Conservation (phyloP, 345 rosid genomes). For the Syzygium aqueum region DNA sequence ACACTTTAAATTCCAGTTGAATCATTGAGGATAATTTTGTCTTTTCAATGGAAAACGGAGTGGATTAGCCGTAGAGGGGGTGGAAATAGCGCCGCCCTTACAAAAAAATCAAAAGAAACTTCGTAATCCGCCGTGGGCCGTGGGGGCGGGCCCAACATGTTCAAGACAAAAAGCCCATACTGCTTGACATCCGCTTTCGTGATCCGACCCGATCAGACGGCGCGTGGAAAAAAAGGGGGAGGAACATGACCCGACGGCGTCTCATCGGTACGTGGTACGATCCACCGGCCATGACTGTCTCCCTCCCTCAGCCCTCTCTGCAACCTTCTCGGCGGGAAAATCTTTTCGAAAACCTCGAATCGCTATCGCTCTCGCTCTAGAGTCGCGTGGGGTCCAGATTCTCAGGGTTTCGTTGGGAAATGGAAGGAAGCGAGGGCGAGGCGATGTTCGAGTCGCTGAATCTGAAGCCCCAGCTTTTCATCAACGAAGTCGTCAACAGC, state of each 20-base stretch:
- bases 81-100: too few relatives aligned
- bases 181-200: neutral
- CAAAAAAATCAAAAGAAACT: too few relatives aligned
- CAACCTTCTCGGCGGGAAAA: conserved; percentile 1
- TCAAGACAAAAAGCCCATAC: neutral
- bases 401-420: conserved; percentile 6
- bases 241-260: neutral
- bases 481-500: conserved; percentile 65
- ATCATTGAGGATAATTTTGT: too few relatives aligned
- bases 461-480: conserved; percentile 61
- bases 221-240: neutral
- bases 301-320: neutral
- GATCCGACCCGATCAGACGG: neutral
- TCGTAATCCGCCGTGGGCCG: neutral
- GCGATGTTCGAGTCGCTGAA: conserved; percentile 49
- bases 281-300: neutral
- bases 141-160: neutral
- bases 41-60: too few relatives aligned
- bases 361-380: neutral
- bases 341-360: neutral
- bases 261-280: neutral
- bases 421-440: conserved; percentile 73
- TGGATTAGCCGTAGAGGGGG: too few relatives aligned
- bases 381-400: neutral
- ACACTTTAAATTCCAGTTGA: too few relatives aligned